These are phyloP conservation scores for Leishmania mexicana DNA, from an alignment of 208 protist species.

Conservation along the genomic window DNA sequence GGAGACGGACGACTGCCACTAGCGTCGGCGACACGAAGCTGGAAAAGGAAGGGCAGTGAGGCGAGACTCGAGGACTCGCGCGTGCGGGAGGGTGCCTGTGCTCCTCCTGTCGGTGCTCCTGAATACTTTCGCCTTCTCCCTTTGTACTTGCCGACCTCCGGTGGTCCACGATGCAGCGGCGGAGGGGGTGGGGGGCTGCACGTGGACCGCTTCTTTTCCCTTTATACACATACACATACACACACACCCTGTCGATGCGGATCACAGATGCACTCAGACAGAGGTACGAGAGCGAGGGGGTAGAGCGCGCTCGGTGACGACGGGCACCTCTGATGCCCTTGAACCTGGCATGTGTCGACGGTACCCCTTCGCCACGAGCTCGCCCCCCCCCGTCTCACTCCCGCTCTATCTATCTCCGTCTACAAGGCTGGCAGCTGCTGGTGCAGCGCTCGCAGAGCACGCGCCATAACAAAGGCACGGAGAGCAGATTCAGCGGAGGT, in stretches of 20 bases:
- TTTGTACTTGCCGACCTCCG: background rate
- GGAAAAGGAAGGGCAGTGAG: background rate
- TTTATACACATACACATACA: background rate
- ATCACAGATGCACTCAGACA: background rate
- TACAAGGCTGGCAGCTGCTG: background rate
- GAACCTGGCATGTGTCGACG: background rate
- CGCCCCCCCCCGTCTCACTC: too few species aligned
- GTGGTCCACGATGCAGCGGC: too few species aligned
- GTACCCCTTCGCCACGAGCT: too few species aligned
- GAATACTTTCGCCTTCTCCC: background rate
- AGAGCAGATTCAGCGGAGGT: background rate
- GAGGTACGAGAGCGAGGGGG: background rate
- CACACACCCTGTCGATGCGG: background rate
- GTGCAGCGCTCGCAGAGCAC: background rate
- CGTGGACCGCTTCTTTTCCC: too few species aligned
- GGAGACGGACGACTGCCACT: background rate
- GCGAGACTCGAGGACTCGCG: background rate
- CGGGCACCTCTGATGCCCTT: background rate
- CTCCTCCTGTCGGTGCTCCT: background rate
- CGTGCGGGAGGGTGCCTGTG: background rate
- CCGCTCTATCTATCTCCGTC: too few species aligned
- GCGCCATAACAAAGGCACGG: background rate
- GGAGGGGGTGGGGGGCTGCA: too few species aligned
- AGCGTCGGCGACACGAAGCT: background rate
- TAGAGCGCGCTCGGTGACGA: background rate